Percentiles rank a stretch among this genome's conserved stretches.
phyloP scores from a whole-genome alignment of 1,139 yeast genomes.

The Candida sp. region DNA sequence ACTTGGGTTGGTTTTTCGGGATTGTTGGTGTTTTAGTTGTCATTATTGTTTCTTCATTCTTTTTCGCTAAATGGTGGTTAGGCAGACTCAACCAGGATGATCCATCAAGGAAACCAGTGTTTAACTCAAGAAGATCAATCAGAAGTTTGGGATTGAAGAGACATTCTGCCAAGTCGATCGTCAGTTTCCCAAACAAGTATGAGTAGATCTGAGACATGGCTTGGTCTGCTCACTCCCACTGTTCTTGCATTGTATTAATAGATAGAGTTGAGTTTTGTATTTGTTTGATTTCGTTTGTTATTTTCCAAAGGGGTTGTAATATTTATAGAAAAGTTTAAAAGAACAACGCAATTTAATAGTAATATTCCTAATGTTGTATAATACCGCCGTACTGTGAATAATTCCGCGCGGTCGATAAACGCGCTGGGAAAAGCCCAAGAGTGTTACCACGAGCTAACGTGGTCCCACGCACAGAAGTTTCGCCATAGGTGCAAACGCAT shows the following conservation, averaged over 20 bases:
- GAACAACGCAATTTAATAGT: background rate
- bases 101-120: conserved; percentile 16
- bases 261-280: background rate
- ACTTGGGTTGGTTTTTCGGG: conserved; percentile 38
- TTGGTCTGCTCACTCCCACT: too few species aligned
- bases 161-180: conserved; percentile 35
- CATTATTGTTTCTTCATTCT: conserved; percentile 31
- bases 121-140: conserved; percentile 38
- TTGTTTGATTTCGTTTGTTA: background rate
- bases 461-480: too few species aligned
- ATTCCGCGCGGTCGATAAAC: background rate
- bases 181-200: conserved; percentile 46
- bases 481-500: too few species aligned
- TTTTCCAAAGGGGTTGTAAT: background rate
- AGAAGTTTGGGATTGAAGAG: conserved; percentile 49
- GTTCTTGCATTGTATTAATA: background rate
- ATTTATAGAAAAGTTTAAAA: background rate
- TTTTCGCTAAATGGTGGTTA: conserved; percentile 42
- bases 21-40: conserved; percentile 40
- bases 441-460: too few species aligned
- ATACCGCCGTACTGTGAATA: background rate
- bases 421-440: too few species aligned
- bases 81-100: conserved; percentile 21
- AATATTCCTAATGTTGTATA: background rate
- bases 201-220: conserved; percentile 18